These are phyloP conservation scores for Trametes cinnabarina DNA, from an alignment of 768 basidiomycete species.

Conservation along the genomic window DNA sequence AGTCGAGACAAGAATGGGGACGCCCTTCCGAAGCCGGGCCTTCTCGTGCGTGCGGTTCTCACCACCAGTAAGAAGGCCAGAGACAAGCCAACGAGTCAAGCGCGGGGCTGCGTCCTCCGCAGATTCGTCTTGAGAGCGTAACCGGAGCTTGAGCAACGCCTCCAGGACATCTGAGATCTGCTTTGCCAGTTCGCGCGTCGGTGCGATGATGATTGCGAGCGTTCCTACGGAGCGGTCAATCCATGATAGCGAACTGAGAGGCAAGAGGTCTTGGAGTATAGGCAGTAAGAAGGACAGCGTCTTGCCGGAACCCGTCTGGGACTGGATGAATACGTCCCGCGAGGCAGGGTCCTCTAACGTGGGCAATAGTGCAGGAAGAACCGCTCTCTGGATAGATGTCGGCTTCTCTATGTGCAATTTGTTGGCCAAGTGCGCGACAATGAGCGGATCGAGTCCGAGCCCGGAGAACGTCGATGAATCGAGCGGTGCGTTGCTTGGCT, in stretches of 20 bases:
- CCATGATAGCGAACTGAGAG: slow-evolving; percentile 83
- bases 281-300: slow-evolving; percentile 92
- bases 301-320: slow-evolving; percentile 97
- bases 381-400: slow-evolving; percentile 84
- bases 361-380: slow-evolving; percentile 59
- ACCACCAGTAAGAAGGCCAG: slow-evolving; percentile 92
- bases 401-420: slow-evolving; percentile 86
- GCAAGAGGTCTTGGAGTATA: slow-evolving; percentile 91
- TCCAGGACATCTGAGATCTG: slow-evolving; percentile 97
- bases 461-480: slow-evolving; percentile 78
- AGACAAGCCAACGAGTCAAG: slow-evolving; percentile 89
- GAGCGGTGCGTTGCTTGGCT: slow-evolving; percentile 83
- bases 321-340: slow-evolving; percentile 89
- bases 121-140: slow-evolving; percentile 55
- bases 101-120: slow-evolving; percentile 45
- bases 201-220: slow-evolving; percentile 89
- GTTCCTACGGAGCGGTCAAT: slow-evolving; percentile 96
- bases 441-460: slow-evolving; percentile 78
- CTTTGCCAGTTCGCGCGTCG: slow-evolving; percentile 93
- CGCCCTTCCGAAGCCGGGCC: slow-evolving; percentile 87
- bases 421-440: slow-evolving; percentile 69
- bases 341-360: slow-evolving; percentile 32
- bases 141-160: slow-evolving; percentile 69
- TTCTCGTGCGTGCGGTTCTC: slow-evolving; percentile 94
- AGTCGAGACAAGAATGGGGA: slow-evolving; percentile 93